Conservation (phyloP, 78 protist species). For the Polysphondylium violaceum region DNA sequence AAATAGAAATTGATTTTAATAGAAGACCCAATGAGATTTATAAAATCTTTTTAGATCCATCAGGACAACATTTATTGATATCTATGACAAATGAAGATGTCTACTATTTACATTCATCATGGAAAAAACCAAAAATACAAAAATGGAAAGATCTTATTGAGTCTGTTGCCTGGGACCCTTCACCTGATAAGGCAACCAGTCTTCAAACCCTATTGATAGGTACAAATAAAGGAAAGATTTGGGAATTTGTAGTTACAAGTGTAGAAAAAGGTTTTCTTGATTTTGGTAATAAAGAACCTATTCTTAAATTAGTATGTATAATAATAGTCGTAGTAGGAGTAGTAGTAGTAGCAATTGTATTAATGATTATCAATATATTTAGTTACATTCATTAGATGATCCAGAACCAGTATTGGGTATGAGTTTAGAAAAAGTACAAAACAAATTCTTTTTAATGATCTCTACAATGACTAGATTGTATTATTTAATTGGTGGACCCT, state of each 20-base stretch:
- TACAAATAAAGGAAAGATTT: conserved; percentile 79
- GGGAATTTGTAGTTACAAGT: conserved; percentile 66
- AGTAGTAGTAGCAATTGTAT: not conserved
- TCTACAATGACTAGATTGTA: conserved; percentile 84
- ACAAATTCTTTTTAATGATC: conserved; percentile 77
- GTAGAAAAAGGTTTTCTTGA: conserved; percentile 48
- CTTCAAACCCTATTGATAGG: conserved; percentile 83
- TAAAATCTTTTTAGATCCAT: conserved; percentile 84
- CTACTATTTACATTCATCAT: conserved; percentile 59
- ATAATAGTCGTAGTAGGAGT: not conserved
- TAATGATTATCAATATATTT: not conserved
- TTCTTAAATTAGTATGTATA: conserved; percentile 40
- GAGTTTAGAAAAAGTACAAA: conserved; percentile 44
- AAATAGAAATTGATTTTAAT: not conserved
- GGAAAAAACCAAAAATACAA: conserved; percentile 68
- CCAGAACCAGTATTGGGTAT: conserved; percentile 81
- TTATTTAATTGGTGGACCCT: conserved; percentile 83
- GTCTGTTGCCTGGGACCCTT: conserved; percentile 86
- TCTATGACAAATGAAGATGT: conserved; percentile 78
- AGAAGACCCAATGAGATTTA: conserved; percentile 32
- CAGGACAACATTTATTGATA: conserved; percentile 84
- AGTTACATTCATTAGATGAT: conserved; percentile 70
- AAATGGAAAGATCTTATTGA: conserved; percentile 54
- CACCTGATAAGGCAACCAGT: not conserved
- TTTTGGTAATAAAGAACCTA: conserved; percentile 23